Conservation (phyloP, 192 early-diverging fungal species). For the Linnemannia schmuckeri region DNA sequence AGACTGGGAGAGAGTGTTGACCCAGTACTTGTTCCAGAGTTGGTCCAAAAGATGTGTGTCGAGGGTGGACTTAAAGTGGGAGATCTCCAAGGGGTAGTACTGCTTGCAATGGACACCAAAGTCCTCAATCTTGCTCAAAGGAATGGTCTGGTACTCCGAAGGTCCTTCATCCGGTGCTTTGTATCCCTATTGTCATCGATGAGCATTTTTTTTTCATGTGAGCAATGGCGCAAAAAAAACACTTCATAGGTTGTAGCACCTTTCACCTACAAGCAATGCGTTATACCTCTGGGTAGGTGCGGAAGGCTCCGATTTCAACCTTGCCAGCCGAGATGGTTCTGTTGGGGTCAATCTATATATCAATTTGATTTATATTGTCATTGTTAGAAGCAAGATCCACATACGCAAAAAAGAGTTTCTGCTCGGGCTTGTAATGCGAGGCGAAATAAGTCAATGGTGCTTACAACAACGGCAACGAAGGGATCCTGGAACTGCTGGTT, state of each 20-base stretch:
- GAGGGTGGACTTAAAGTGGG: conserved; percentile 92
- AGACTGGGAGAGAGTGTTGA: conserved; percentile 94
- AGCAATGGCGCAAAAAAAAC: not conserved
- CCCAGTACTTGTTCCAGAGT: conserved; percentile 99
- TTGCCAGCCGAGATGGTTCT: conserved; percentile 97
- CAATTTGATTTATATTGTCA: not conserved
- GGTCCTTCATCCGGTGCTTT: conserved; percentile 81
- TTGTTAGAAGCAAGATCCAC: not conserved
- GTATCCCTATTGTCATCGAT: conserved; percentile 68
- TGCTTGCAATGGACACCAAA: conserved; percentile 94
- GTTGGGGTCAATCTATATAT: conserved; percentile 91
- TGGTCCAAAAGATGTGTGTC: conserved; percentile 90
- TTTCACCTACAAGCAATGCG: not conserved
- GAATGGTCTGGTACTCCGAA: conserved; percentile 92
- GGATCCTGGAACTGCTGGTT: conserved; percentile 97
- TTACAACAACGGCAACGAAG: conserved; percentile 93
- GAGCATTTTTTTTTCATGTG: not conserved
- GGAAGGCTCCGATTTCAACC: conserved; percentile 98
- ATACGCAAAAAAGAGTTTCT: not conserved
- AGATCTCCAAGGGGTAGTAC: conserved; percentile 92
- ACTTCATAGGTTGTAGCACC: not conserved
- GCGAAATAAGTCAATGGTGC: not conserved
- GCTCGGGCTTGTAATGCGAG: too few relatives aligned
- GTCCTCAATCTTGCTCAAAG: conserved; percentile 96
- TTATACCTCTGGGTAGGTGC: conserved; percentile 91